Evolutionary conservation across 169 alveolate species (phyloP), one percentile per base, ranked within the genome.

Genomic region (Ichthyophthirius multifiliis): DNA sequence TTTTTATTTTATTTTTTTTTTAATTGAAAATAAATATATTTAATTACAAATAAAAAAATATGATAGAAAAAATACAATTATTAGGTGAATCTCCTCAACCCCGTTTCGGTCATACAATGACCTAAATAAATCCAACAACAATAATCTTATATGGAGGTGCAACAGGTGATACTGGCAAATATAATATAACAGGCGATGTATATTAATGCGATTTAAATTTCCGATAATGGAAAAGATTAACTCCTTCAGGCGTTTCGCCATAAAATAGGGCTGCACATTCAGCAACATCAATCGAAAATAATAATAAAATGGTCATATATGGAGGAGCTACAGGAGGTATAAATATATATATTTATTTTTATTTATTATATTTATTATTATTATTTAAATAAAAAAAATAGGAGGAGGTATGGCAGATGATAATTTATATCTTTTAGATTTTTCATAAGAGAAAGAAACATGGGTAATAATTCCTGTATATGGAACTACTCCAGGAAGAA

Each of bases 281-380:
- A 15, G 97, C 99, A 10, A 97, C 99, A 23, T 92, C 99, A 77
- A 99, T 98, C 10, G 99, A n/a, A n/a, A n/a, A 98, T 75, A 84
- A 91, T 63, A 76, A 90, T 82, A 98, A 98, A 84, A 90, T 98
- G 86, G 99, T 98, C 9, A 90, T 98, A 63, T 98, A 96, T 83
- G 99, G 99, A 30, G 99, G 99, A 1, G 99, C 99, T 34, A 97
- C 99, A n/a, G 99, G 99, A 30, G 91, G n/a, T n/a, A n/a, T n/a
- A n/a, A n/a, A n/a, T n/a, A n/a, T n/a, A n/a, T n/a, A n/a, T n/a
- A n/a, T n/a, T n/a, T n/a, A n/a, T n/a, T n/a, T n/a, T 31, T 10
- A 43, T 16, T 20, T 45, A 5, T 77, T 63, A n/a, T 44, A 10
- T 65, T 13, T 10, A 32, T 13, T 30, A 35, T n/a, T n/a, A n/a